Evolutionary conservation across 805 yeast genomes (phyloP), one percentile per base, ranked within the genome.

Genomic region (Groenewaldozyma salmanticensis): DNA sequence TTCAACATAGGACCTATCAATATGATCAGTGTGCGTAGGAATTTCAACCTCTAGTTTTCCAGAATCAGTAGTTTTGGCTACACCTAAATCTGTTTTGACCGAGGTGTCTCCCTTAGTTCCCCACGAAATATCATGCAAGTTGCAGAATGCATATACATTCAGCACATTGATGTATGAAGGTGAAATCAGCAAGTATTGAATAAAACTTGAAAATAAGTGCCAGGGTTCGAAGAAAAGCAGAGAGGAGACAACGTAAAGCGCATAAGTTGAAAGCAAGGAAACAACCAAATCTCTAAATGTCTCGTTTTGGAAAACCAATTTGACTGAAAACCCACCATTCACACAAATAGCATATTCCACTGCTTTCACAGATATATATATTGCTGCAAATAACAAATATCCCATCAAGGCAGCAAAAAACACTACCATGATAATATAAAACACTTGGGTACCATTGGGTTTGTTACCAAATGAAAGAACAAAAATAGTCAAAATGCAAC

Each of bases 121-220:
- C 97, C 97, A 90, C 4, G 96, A 83, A 37, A 90, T 79, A 66
- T 90, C 98, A 60, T 90, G 95, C 46, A 90, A 81, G 62, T 90
- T 90, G 67, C 96, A 88, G 60, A 90, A 88, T 2, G 97, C 95
- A 62, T 90, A 90, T 46, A 90, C 90, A 60, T 86, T 87, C 57
- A 90, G 68, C 40, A 88, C 90, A 55, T 90, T 88, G 62, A 87
- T 79, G 60, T 88, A 92, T 0, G 94, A 76, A 0, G 98, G 98
- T 48, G 88, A 78, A 43, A 90, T 62, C 46, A 90, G 61, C 44
- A 90, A 60, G 57, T 90, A 90, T 61, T 90, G 98, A 20, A 75
- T 52, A 59, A 87, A 83, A 38, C 92, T 79, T 0, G 96, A 87
- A 48, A 86, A 59, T 90, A 90, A 82, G 56, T 88, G 95, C 74